Evolutionary conservation across 176 grass and related monocot genomes (phyloP), one percentile per base, ranked within the genome.

Genomic region (Musa beccarii): DNA sequence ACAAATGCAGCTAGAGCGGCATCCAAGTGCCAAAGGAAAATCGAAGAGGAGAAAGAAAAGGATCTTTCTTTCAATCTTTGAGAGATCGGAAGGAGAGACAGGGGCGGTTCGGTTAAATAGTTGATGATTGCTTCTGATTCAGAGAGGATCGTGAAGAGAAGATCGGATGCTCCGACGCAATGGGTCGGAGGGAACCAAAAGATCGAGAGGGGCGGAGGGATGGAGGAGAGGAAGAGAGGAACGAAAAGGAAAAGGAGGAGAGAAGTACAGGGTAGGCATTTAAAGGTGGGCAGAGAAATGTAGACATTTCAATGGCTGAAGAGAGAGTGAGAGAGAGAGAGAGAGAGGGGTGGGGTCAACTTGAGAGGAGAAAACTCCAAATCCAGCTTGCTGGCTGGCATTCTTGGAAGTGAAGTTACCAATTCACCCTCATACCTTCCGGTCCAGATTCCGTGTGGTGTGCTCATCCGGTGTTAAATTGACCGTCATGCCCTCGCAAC

Each of bases 1-100:
- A 76, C 71, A 83, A 83, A 76, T 62, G 68, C 62, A 80, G 69
- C 28, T 66, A 73, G 79, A 87, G 73, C 85, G 75, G 76, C 63
- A 68, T 82, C 29, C 19, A 69, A 80, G 75, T 19, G 22, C 53
- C 15, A 63, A 73, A 49, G n/a, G 49, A 64, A 52, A 26, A 14
- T 3, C 54, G 63, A 63, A 63, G n/a, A 16, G 34, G 52, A 51
- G 7, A 63, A 62, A 54, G 25, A 73, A 73, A 73, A 80, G 14
- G 15, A 17, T 1, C 5, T 12, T 52, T 11, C 73, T 73, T 65
- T 65, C 52, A 80, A 73, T 15, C 25, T 64, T 19, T 52, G 43
- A 49, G 15, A 59, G 52, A 12, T 59, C 15, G 26, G 21, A 63
- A 26, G 52, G 19, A 29, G n/a, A 80, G 20, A 64, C 12, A 72